Conservation (phyloP, 1,284 basidiomycete genomes). For the Paramarasmius palmivorus region DNA sequence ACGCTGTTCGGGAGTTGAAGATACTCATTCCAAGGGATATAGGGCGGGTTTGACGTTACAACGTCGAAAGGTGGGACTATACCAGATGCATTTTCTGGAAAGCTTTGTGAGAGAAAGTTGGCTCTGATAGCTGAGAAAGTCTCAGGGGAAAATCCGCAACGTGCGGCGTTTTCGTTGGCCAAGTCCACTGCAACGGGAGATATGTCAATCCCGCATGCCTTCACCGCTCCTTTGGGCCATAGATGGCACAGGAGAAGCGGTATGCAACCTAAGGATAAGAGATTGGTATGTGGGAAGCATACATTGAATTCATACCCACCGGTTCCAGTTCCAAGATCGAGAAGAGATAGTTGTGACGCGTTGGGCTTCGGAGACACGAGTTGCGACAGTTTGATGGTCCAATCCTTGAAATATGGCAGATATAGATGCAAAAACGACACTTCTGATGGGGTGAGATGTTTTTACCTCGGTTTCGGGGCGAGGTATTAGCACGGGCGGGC, state of each 20-base stretch:
- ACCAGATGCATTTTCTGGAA: slow-evolving; percentile 31
- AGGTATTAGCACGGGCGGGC: slow-evolving; percentile 85
- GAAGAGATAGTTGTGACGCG: slow-evolving; percentile 46
- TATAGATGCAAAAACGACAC: not conserved
- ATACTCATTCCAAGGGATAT: slow-evolving; percentile 76
- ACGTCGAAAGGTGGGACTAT: slow-evolving; percentile 65
- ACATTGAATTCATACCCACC: slow-evolving; percentile 26
- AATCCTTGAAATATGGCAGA: slow-evolving; percentile 37
- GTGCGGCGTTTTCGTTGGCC: slow-evolving; percentile 67
- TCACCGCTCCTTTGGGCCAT: slow-evolving; percentile 50
- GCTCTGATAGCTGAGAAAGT: slow-evolving; percentile 17
- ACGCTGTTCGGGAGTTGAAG: slow-evolving; percentile 67
- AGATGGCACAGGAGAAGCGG: slow-evolving; percentile 75
- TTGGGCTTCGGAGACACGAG: slow-evolving; percentile 36
- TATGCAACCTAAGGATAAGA: slow-evolving; percentile 60
- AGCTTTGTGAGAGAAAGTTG: slow-evolving; percentile 10
- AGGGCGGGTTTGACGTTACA: slow-evolving; percentile 92
- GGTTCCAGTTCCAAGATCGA: slow-evolving; percentile 90
- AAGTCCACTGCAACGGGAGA: slow-evolving; percentile 68
- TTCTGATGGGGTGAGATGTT: not conserved
- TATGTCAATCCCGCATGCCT: slow-evolving; percentile 73
- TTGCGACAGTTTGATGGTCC: slow-evolving; percentile 61
- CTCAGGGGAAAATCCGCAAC: slow-evolving; percentile 38
- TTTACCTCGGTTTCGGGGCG: slow-evolving; percentile 82
- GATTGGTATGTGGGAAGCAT: not conserved